Base-by-base conservation (phyloP, 805 yeast species). In the Brettanomyces naardenensis region DNA sequence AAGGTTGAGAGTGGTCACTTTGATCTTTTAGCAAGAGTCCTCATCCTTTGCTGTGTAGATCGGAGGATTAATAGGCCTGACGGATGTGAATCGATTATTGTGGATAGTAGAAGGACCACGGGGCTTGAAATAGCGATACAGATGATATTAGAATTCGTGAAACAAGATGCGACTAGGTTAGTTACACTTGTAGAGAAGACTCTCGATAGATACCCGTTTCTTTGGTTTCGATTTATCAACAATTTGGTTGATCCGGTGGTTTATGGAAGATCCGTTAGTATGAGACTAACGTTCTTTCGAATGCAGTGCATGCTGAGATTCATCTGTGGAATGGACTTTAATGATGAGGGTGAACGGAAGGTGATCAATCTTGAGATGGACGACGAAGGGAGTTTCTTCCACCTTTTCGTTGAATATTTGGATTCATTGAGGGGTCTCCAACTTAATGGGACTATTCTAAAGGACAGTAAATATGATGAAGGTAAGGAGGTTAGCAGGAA, bases 201-300 rank as follows among this genome's bases (percentile, higher is more conserved):
- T 20, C 14, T 34, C 21, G 11, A 28, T 21, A n/a, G 22, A 15
- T 28, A 29, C 6, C 36, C 40, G 6, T 20, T 31, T 6, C 33
- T 46, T 17, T 35, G 41, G 35, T 45, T 22, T 31, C 33, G 44
- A 13, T 38, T 46, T n/a, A 40, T 48, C 3, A 38, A 33, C 14
- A 41, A 38, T 19, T 23, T 46, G 3, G 10, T 19, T 1, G 10
- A 13, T 14, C 19, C 23, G 3, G n/a, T 26, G 13, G 26, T 25
- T 15, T 15, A 5, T 13, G n/a, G 6, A 11, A 9, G 10, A 5
- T 20, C 34, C 2, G 10, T 15, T 5, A 18, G 18, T 15, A 5
- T 15, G 9, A 15, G 10, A 9, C 2, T 30, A 6, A 11, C 19
- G 14, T 11, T 15, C 20, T 30, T 30, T 6, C 17, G 20, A 30